Evolutionary conservation across 495 filamentous ascomycete species (phyloP), one percentile per base, ranked within the genome.

Genomic region (Aspergillus funiculosus): DNA sequence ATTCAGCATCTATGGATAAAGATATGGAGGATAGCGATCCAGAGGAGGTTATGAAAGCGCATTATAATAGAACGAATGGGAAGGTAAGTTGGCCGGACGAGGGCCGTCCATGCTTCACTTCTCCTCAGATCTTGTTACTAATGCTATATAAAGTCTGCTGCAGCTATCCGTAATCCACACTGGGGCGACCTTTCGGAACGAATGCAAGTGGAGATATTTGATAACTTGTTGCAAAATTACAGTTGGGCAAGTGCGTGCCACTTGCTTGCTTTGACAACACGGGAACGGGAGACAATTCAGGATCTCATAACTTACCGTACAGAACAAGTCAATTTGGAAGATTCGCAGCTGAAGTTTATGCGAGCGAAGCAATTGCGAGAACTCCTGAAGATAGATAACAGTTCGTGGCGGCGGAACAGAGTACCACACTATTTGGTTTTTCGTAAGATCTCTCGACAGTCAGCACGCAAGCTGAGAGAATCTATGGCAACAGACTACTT

Each of bases 131-230:
- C 4, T 8, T 21, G 10, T 7, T 29, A 15, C 9, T 18, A 17
- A 29, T 18, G 17, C 31, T 10, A n/a, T n/a, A n/a, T n/a, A n/a
- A n/a, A n/a, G n/a, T n/a, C 27, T 11, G 11, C 26, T 6, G 14
- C 39, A 31, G 26, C 0, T 11, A 13, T 9, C 6, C 37, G 24
- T 22, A 44, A 44, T 48, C 29, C 32, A 27, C 5, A 24, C 54
- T 41, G 70, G 71, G 34, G 34, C 18, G 64, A 74, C 32, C 46
- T 75, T 5, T 50, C 50, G 0, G 46, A 25, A 6, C 51, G 54
- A 1, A 48, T 74, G 17, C 60, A 66, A 48, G 46, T 62, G 0
- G 68, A 74, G 29, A 68, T 69, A 18, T 35, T 63, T 9, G 45
- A 58, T 9, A 68, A 62, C 29, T 50, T 68, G 10, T 38, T 66